These are phyloP conservation scores for Lentinula detonsa DNA, from an alignment of 768 basidiomycete species.

Conservation along the genomic window DNA sequence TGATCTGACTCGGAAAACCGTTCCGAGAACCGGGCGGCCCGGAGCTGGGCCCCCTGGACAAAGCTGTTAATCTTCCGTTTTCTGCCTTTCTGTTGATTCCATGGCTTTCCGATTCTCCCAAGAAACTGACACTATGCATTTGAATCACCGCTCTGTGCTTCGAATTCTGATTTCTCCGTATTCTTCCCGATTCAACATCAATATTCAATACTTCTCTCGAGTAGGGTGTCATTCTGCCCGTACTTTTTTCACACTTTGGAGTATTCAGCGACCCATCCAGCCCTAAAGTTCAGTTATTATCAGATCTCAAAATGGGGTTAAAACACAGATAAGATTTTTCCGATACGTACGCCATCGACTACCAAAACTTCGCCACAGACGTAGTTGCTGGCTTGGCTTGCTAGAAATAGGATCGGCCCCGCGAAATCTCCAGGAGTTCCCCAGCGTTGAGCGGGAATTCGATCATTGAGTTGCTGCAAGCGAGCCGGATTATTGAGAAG, in stretches of 20 bases:
- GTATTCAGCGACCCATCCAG: conserved; percentile 50
- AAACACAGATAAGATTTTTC: conserved; percentile 3
- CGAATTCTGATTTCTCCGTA: not conserved
- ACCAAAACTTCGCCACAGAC: conserved; percentile 66
- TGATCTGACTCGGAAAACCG: not conserved
- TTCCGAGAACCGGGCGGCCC: not conserved
- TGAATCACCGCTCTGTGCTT: not conserved
- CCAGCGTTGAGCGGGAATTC: conserved; percentile 71
- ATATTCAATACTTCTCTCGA: not conserved
- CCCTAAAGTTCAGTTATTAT: conserved; percentile 28
- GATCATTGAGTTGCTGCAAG: conserved; percentile 64
- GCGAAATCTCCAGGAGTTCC: conserved; percentile 68
- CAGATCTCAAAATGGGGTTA: not conserved
- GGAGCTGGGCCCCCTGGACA: not conserved
- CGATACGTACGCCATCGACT: conserved; percentile 56
- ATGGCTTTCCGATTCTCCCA: not conserved
- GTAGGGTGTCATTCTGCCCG: not conserved
- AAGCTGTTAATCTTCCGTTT: not conserved
- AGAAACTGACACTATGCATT: not conserved
- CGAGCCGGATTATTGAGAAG: conserved; percentile 55
- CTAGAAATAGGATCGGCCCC: conserved; percentile 67
- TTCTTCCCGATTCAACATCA: not conserved
- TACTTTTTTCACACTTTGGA: not conserved
- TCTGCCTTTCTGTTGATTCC: not conserved
- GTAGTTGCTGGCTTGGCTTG: conserved; percentile 63